Evolutionary conservation across 2,329 filamentous ascomycete species (phyloP).

Genomic region (Cladorrhinum sp.): DNA sequence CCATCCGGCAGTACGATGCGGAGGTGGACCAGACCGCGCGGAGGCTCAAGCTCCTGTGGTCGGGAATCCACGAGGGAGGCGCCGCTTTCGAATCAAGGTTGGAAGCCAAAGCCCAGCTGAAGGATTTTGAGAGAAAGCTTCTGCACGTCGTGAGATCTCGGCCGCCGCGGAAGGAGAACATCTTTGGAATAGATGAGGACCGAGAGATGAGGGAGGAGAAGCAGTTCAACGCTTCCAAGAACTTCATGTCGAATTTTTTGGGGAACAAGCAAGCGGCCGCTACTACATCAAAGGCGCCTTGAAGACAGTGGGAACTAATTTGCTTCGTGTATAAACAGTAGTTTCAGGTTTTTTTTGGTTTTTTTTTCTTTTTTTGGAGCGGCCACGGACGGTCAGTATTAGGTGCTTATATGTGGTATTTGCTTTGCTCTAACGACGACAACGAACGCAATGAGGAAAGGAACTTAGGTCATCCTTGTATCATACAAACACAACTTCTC

Average conservation of each 20-base stretch:
- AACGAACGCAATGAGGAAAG: neutral
- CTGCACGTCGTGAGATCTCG: slow-evolving; percentile 67
- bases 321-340: neutral
- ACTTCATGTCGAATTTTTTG: slow-evolving; percentile 49
- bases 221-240: slow-evolving; percentile 36
- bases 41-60: slow-evolving; percentile 55
- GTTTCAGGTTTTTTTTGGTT: neutral
- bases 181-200: slow-evolving; percentile 43
- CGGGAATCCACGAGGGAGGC: slow-evolving; percentile 69
- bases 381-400: neutral
- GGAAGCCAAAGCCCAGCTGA: slow-evolving; percentile 72
- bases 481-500: slow-evolving; percentile 20
- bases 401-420: neutral
- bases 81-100: slow-evolving; percentile 69
- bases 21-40: slow-evolving; percentile 65
- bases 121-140: slow-evolving; percentile 71
- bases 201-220: slow-evolving; percentile 36
- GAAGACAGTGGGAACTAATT: neutral
- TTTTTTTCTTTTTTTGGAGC: neutral
- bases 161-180: slow-evolving; percentile 50
- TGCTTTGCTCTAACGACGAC: neutral
- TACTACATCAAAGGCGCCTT: neutral
- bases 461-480: neutral
- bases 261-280: slow-evolving; percentile 9
- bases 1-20: slow-evolving; percentile 58